Conservation (phyloP, 73 alveolate species). For the Breviolum minutum region DNA sequence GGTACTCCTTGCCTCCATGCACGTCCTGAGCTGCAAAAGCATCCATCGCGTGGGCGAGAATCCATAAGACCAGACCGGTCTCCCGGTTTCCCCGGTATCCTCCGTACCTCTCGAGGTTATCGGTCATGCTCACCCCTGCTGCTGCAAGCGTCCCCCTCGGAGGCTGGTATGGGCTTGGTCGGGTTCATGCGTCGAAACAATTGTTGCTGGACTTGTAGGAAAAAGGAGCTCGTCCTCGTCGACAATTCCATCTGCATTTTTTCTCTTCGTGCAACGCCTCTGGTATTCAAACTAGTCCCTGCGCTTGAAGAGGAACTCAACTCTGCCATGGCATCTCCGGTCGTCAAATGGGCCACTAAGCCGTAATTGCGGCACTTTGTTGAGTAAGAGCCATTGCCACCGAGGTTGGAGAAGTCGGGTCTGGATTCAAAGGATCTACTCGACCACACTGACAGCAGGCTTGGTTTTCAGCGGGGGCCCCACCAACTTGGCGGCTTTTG, state of each 20-base stretch:
- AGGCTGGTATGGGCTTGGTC: background rate
- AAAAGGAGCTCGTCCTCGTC: background rate
- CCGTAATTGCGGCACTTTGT: background rate
- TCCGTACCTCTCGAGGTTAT: background rate
- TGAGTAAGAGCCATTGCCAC: background rate
- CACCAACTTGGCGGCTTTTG: background rate
- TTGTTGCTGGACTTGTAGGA: background rate
- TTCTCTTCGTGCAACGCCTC: background rate
- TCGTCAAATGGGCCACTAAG: background rate
- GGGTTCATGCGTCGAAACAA: background rate
- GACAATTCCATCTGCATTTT: background rate
- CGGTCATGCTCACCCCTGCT: background rate
- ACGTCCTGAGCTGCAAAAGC: background rate
- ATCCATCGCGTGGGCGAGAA: background rate
- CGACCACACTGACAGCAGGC: background rate
- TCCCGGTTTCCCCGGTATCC: background rate
- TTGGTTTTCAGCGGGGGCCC: background rate
- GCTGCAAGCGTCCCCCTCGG: background rate
- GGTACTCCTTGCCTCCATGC: background rate
- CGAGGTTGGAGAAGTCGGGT: background rate
- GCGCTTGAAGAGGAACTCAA: background rate
- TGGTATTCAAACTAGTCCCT: background rate
- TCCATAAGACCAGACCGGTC: background rate
- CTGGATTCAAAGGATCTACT: background rate
- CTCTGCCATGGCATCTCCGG: background rate